Base-by-base conservation (phyloP, 2,329 filamentous ascomycete genomes). In the Hymenoscyphus occultus region DNA sequence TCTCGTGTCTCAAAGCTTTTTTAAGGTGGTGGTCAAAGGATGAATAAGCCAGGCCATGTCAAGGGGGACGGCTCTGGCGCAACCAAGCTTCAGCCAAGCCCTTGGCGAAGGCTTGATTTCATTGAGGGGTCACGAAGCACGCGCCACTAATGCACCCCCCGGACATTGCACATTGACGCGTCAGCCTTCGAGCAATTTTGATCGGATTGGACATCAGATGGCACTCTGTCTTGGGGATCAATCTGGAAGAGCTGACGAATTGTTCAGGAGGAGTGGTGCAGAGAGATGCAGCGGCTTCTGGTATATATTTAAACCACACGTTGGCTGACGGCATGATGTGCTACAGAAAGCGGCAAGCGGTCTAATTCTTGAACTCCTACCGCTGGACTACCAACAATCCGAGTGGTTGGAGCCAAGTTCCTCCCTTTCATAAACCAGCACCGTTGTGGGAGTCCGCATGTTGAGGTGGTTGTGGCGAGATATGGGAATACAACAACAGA, bases 61-160 rank as follows among this genome's bases (percentile, higher is more conserved):
- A 22, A n/a, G 9, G 13, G 48, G 48, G 48, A 22, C 22, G 13
- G 5, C 5, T 22, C 19, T 22, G 32, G n/a, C 16, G 14, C 5
- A 32, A 39, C 16, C 56, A 57, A 57, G 56, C 56, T 57, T 57
- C 35, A 1, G 56, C 56, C 56, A 57, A 57, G 56, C n/a, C 28
- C 56, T 57, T 57, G 56, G 56, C 31, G 7, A 56, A 57, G 32
- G 56, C 56, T 57, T 57, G 32, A 16, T 57, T 35, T 9, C 56
- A 28, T 28, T 28, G 28, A 28, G 28, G 28, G 28, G 28, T 28
- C 28, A 28, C 28, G 28, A 28, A 28, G 28, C 28, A 28, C 28
- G 28, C 28, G 28, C 28, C 35, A 35, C 35, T 35, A 35, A 35
- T 35, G 35, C n/a, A 22, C 48, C 48, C 9, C 35, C 35, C 35